Percentiles rank a stretch among this genome's conserved stretches.
phyloP scores from a whole-genome alignment of 345 rosid species.

The Lepidium sativum region DNA sequence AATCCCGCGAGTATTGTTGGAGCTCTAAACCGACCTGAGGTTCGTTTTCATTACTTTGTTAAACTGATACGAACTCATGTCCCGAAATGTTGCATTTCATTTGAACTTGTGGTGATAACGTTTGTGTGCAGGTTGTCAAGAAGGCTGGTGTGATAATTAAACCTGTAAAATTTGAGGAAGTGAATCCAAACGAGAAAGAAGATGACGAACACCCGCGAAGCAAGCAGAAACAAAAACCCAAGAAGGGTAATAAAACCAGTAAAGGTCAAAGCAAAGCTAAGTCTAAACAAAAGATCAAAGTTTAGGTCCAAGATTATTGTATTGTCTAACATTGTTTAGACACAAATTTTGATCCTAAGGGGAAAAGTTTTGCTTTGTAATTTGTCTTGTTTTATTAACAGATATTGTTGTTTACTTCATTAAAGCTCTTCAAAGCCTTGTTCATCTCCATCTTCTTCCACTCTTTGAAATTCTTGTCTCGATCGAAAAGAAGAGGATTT shows the following conservation, averaged over 20 bases:
- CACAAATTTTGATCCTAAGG: background rate
- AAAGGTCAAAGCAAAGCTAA: conserved; percentile 17
- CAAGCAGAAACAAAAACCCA: conserved; percentile 33
- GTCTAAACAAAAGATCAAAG: conserved; percentile 6
- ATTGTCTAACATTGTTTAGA: conserved; percentile 1
- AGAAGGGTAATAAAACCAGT: conserved; percentile 9
- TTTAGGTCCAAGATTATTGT: background rate
- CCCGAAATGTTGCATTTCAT: background rate
- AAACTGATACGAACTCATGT: background rate
- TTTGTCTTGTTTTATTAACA: background rate
- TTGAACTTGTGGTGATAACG: background rate
- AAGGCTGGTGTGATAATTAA: conserved; percentile 65
- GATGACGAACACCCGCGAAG: conserved; percentile 31
- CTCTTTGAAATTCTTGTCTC: conserved; percentile 64
- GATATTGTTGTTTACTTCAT: background rate
- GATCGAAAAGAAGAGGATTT: too few relatives aligned
- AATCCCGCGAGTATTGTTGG: conserved; percentile 64
- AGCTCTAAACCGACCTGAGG: conserved; percentile 76
- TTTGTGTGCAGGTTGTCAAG: conserved; percentile 59
- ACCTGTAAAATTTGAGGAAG: conserved; percentile 67
- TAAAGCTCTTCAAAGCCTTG: conserved; percentile 75
- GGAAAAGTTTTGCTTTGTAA: background rate
- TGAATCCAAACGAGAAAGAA: conserved; percentile 47
- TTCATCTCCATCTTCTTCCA: conserved; percentile 87
- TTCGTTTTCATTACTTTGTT: conserved; percentile 11